Conservation (phyloP, 768 basidiomycete genomes). For the Leccinum olivaceopallidum region DNA sequence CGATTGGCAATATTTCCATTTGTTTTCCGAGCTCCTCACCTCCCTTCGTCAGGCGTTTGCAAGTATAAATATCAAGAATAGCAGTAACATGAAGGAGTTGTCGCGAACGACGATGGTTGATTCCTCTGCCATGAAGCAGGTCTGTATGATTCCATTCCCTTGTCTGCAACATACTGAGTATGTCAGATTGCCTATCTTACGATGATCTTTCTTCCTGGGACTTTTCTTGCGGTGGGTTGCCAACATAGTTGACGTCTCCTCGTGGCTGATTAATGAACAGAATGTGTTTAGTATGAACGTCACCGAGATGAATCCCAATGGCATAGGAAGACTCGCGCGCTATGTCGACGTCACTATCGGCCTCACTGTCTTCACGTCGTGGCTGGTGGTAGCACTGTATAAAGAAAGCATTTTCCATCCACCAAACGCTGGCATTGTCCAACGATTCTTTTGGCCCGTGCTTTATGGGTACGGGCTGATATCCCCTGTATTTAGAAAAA, state of each 20-base stretch:
- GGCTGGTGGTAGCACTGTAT: slow-evolving; percentile 58
- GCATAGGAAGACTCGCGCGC: slow-evolving; percentile 31
- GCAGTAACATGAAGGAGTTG: slow-evolving; percentile 49
- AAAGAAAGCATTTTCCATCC: slow-evolving; percentile 19
- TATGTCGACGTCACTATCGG: slow-evolving; percentile 45
- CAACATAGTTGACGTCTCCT: not conserved
- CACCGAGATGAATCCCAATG: slow-evolving; percentile 28
- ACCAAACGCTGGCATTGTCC: not conserved
- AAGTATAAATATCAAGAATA: slow-evolving; percentile 55
- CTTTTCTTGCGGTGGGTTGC: slow-evolving; percentile 37
- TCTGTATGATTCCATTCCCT: slow-evolving; percentile 2
- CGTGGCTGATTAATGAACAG: slow-evolving; percentile 26
- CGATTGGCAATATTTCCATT: not conserved
- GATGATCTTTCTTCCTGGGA: slow-evolving; percentile 61
- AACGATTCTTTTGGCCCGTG: slow-evolving; percentile 25
- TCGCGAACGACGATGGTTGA: slow-evolving; percentile 45
- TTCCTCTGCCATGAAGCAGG: slow-evolving; percentile 42
- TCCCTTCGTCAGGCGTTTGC: slow-evolving; percentile 50
- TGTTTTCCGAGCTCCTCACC: not conserved
- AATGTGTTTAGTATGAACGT: slow-evolving; percentile 34
- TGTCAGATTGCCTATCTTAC: slow-evolving; percentile 49
- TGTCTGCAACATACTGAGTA: slow-evolving; percentile 10
- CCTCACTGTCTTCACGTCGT: slow-evolving; percentile 53
- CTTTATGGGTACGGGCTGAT: slow-evolving; percentile 13
- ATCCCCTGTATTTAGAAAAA: not conserved